Base-by-base conservation (phyloP, 306 rosid species). In the Begonia masoniana region DNA sequence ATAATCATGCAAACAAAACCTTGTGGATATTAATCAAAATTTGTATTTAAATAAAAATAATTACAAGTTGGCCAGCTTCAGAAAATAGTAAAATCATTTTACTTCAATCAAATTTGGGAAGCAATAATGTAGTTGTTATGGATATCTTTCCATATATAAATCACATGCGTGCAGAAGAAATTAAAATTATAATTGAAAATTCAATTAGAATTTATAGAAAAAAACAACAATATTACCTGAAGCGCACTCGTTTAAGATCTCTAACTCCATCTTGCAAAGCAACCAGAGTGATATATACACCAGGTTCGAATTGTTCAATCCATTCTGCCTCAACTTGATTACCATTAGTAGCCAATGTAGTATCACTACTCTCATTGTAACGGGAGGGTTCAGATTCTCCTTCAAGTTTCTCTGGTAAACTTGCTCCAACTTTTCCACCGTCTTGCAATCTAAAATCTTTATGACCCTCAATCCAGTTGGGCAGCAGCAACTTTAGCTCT, bases 321-420 rank as follows among this genome's bases (percentile, higher is more conserved):
- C 65, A 61, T 61, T 61, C 65, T 12, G 65, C 51, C 13, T 61
- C 65, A 51, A 52, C 50, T 21, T 51, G 43, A 39, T 14, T 61
- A 52, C 50, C 57, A 42, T 61, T 61, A 21, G 69, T 70, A 58
- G 58, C 58, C 59, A 47, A 7, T 14, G 60, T 54, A 55, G 88
- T 58, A 60, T 55, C 75, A 65, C 64, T 83, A 63, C 63, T 74
- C 65, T 68, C 88, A 1, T 74, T 78, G 54, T 81, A 84, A 39
- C 69, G 95, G 42, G 70, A 63, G 69, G 85, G 43, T 59, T 76
- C 82, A 5, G 92, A 73, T 50, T 86, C 9, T 5, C 9, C 39
- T 31, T 31, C 39, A 31, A 31, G 39, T 31, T 31, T 31, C 39
- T 31, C 39, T 4, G 39, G 9, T 31, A 7, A 31, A 31, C 39